Base-by-base conservation (phyloP, 768 basidiomycete genomes). In the Exidia glandulosa region DNA sequence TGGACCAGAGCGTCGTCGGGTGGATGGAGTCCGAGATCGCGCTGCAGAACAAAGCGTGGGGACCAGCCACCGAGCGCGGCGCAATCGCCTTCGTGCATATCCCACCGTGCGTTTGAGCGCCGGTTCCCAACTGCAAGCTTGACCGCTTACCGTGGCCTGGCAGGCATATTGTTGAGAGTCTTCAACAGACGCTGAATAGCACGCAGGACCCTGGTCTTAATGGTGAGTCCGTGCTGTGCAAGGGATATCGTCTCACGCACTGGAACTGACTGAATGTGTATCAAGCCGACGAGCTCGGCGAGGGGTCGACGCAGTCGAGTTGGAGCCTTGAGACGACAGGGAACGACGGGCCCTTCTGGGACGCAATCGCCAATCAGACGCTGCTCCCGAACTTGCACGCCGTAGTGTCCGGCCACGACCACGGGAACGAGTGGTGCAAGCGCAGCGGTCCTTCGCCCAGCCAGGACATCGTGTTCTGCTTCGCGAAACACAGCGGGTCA, bases 401-500 rank as follows among this genome's bases (percentile, higher is more conserved):
- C 0, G 77, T 87, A 37, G 74, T 88, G 30, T 87, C 85, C 2
- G 87, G 87, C 45, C 87, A 89, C 59, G 87, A 86, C 67, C 88
- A 90, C 63, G 88, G 88, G 1, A 78, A 89, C 60, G 86, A 88
- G 68, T 90, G 88, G 88, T 90, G 79, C 80, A 7, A 81, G 85
- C 19, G 85, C 88, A 61, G 78, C 79, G 50, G 25, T 13, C 30
- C 50, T 25, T 6, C 50, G 7, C 9, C 47, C 2, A 77, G 75
- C 3, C 81, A 82, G 62, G 72, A 80, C 41, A 77, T 86, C 9
- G 79, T 86, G 0, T 87, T 88, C 68, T 90, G 88, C 67, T 90
- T 89, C 63, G 78, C 79, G 66, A 89, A 89, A 68, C 88, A 89
- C 67, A 85, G n/a, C 37, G 29, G 52, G 19, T n/a, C n/a, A n/a